Evolutionary conservation across 441 rosid genomes (phyloP).

Genomic region (Syzygium syzygioides): DNA sequence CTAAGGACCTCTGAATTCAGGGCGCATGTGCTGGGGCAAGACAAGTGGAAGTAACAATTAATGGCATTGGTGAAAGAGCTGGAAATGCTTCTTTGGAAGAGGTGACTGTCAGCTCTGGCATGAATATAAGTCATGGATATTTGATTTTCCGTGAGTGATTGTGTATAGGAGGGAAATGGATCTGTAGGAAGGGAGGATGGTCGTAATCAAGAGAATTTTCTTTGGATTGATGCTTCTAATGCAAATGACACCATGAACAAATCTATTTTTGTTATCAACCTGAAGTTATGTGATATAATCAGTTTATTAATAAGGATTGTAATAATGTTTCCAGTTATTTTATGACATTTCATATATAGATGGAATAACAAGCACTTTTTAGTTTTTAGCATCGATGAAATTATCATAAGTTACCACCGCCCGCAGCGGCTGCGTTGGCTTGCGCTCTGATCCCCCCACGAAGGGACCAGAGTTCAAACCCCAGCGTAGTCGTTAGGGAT

Average conservation of each 20-base stretch:
- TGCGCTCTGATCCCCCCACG: no score
- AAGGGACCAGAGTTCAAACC: no score
- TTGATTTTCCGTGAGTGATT: neutral
- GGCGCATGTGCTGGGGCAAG: slow-evolving; percentile 89
- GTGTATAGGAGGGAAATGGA: neutral
- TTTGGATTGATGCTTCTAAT: neutral
- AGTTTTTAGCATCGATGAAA: neutral
- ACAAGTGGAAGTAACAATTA: slow-evolving; percentile 85
- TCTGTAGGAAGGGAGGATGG: neutral
- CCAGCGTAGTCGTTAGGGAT: no score
- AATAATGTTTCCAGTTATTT: neutral
- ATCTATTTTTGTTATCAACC: neutral
- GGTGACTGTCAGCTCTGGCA: slow-evolving; percentile 26
- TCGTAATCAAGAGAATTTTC: neutral
- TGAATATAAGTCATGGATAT: neutral
- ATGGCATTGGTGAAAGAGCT: slow-evolving; percentile 97
- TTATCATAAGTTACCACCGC: neutral
- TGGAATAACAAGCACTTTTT: neutral
- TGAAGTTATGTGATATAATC: neutral
- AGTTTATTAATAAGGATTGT: neutral
- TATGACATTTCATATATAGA: neutral
- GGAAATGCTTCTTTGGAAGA: slow-evolving; percentile 98
- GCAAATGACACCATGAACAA: neutral
- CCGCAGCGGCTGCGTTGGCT: no score
- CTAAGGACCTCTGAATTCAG: slow-evolving; percentile 29